Evolutionary conservation across 345 rosid genomes (phyloP).

Genomic region (Kernera saxatilis): DNA sequence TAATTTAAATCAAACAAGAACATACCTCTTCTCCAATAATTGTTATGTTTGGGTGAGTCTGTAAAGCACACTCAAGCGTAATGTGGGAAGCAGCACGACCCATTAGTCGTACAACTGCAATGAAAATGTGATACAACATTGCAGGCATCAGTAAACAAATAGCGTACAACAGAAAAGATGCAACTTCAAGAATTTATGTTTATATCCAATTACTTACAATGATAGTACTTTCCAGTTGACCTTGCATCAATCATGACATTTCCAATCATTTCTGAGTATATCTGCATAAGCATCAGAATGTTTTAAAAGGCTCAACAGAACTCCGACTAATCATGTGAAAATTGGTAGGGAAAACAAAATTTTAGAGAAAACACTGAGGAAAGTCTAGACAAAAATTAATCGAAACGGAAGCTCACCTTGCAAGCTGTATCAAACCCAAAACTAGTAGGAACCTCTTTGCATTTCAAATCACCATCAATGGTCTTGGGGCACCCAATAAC

Average conservation of each 20-base stretch:
- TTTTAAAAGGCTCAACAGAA: not conserved
- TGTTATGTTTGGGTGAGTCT: slow-evolving; percentile 95
- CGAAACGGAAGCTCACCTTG: slow-evolving; percentile 51
- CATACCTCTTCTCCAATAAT: slow-evolving; percentile 96
- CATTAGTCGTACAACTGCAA: slow-evolving; percentile 95
- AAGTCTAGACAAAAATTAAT: not conserved
- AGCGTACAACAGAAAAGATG: not conserved
- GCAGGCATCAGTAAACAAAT: slow-evolving; percentile 4
- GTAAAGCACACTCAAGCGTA: slow-evolving; percentile 97
- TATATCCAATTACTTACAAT: slow-evolving; percentile 53
- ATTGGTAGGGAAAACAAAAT: not conserved
- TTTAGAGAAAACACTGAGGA: not conserved
- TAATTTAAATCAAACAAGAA: not conserved
- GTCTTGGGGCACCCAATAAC: slow-evolving; percentile 99
- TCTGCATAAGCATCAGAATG: slow-evolving; percentile 41
- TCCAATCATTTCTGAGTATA: slow-evolving; percentile 96
- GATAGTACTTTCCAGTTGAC: slow-evolving; percentile 96
- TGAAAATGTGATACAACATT: slow-evolving; percentile 5
- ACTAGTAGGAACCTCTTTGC: slow-evolving; percentile 96
- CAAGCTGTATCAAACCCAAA: slow-evolving; percentile 99
- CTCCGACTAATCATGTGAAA: not conserved
- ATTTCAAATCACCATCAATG: slow-evolving; percentile 97
- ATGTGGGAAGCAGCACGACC: slow-evolving; percentile 99
- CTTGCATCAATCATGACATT: slow-evolving; percentile 99
- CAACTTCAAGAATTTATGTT: not conserved